A percentile compares a stretch with the other conserved stretches of the same genome.
phyloP scores from a whole-genome alignment of 352 stramenopile species.

The Plasmopara halstedii region DNA sequence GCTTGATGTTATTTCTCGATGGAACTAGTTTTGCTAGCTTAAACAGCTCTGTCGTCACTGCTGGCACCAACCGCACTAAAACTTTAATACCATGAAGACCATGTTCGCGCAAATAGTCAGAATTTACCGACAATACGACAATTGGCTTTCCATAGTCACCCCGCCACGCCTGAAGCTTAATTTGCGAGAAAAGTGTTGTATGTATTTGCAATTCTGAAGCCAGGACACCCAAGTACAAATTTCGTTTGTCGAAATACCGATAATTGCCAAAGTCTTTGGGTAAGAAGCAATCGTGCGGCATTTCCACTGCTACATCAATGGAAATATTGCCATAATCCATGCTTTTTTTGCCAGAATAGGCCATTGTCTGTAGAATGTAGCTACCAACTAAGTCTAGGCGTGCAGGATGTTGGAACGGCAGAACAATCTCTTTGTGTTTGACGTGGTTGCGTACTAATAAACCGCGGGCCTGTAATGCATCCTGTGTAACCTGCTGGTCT shows the following conservation, averaged over 20 bases:
- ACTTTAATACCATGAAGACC: constrained; percentile 48
- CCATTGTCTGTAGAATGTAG: constrained; percentile 83
- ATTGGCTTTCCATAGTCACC: constrained; percentile 78
- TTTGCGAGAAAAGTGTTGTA: constrained; percentile 34
- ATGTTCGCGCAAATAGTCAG: constrained; percentile 28
- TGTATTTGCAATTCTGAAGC: constrained; percentile 42
- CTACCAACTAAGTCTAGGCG: constrained; percentile 81
- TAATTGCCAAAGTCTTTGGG: constrained; percentile 88
- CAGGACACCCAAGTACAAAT: constrained; percentile 79
- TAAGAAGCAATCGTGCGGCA: constrained; percentile 73
- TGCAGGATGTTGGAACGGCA: constrained; percentile 69
- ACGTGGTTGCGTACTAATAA: constrained; percentile 65
- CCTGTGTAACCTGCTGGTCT: constrained; percentile 68
- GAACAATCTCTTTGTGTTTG: constrained; percentile 79
- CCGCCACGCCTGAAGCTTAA: constrained; percentile 61
- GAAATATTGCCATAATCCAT: constrained; percentile 49
- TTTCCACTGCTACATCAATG: constrained; percentile 79
- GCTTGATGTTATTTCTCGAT: constrained; percentile 79
- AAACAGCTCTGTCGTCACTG: constrained; percentile 63
- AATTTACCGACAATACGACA: constrained; percentile 40
- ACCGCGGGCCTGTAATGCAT: constrained; percentile 45
- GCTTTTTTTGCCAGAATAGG: constrained; percentile 42
- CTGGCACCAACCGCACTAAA: constrained; percentile 64
- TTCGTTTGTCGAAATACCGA: constrained; percentile 85
- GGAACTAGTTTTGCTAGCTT: constrained; percentile 74